phyloP scores from a whole-genome alignment of 2,329 filamentous ascomycete species.

The Dactylellina drechsleri region DNA sequence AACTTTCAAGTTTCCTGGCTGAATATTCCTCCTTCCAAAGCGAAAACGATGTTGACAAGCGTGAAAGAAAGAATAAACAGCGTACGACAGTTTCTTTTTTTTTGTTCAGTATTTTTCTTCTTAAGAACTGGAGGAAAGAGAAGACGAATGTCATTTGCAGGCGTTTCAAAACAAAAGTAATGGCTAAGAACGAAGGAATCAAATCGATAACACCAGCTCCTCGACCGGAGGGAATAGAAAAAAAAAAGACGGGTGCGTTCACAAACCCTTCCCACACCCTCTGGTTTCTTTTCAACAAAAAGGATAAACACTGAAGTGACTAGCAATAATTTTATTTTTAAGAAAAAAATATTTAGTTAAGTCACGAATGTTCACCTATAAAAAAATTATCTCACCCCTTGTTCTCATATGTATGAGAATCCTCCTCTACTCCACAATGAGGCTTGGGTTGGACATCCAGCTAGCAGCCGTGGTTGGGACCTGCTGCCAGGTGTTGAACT shows the following conservation, averaged over 20 bases:
- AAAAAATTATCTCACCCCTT: constrained; percentile 21
- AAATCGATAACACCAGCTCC: constrained; percentile 48
- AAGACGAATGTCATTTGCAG: constrained; percentile 30
- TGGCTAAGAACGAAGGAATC: constrained; percentile 48
- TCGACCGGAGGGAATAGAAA: constrained; percentile 44
- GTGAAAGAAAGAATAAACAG: constrained; percentile 46
- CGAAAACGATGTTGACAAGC: constrained; percentile 27
- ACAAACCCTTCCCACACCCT: not conserved
- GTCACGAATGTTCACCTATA: constrained; percentile 53
- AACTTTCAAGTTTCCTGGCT: constrained; percentile 48
- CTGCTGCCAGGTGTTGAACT: constrained; percentile 53
- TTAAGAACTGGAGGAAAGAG: constrained; percentile 19
- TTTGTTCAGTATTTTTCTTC: not conserved
- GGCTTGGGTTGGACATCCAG: constrained; percentile 39
- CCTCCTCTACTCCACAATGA: constrained; percentile 44
- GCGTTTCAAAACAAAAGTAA: constrained; percentile 1
- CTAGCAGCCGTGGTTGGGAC: constrained; percentile 38
- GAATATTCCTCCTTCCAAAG: constrained; percentile 41
- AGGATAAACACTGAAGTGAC: constrained; percentile 54
- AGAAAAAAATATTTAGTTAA: constrained; percentile 49
- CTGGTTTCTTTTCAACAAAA: constrained; percentile 16
- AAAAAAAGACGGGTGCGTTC: constrained; percentile 12
- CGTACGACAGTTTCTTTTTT: not conserved
- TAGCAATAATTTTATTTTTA: constrained; percentile 53
- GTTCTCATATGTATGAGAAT: not conserved